phyloP scores from a whole-genome alignment of 106 monocot species.

The Dendrobium officinale region DNA sequence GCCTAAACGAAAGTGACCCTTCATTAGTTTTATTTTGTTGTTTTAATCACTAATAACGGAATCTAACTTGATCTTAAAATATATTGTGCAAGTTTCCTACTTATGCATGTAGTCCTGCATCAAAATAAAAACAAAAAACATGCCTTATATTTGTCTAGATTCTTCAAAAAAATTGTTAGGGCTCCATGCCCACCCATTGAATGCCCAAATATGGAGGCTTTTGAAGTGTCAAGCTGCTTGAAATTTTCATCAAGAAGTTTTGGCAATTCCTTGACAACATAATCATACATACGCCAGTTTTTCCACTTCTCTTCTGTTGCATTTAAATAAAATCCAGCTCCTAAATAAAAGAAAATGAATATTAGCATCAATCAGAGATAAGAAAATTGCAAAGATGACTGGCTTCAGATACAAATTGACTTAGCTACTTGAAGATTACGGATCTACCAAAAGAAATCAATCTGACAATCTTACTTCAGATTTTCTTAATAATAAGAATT shows the following conservation, averaged over 20 bases:
- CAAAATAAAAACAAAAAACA: constrained; percentile 12
- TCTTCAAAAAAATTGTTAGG: constrained; percentile 83
- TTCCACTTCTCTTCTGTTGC: constrained; percentile 87
- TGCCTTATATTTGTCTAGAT: constrained; percentile 79
- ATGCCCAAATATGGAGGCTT: constrained; percentile 87
- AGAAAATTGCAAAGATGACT: neutral
- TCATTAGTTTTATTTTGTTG: no score
- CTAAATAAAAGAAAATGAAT: constrained; percentile 17
- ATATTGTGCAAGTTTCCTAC: no score
- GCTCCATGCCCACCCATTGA: constrained; percentile 99
- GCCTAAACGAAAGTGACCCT: no score
- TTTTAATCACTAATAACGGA: no score
- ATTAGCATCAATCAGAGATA: neutral
- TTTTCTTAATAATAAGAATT: neutral
- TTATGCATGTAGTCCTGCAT: no score
- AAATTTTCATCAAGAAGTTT: constrained; percentile 72
- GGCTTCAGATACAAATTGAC: neutral
- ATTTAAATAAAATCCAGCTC: constrained; percentile 97
- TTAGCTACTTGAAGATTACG: neutral
- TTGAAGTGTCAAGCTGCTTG: constrained; percentile 66
- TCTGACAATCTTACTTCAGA: neutral
- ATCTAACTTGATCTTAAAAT: no score
- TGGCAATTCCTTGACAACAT: constrained; percentile 86
- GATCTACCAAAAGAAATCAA: neutral
- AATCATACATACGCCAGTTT: constrained; percentile 99